Percentiles rank a stretch among this genome's conserved stretches.
phyloP scores from a whole-genome alignment of 495 filamentous ascomycete genomes.

The Thozetella sp. region DNA sequence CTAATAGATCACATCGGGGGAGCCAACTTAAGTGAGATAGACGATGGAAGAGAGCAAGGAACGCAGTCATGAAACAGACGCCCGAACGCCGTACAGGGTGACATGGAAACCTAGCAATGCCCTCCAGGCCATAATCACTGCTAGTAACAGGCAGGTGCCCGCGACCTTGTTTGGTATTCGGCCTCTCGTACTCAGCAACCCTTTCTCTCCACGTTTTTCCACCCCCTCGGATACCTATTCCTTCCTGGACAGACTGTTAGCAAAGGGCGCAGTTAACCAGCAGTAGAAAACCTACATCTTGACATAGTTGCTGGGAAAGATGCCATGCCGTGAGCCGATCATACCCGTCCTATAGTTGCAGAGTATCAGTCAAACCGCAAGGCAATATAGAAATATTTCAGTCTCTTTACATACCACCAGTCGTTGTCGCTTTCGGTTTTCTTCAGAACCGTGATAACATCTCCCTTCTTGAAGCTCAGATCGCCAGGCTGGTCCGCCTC shows the following conservation, averaged over 20 bases:
- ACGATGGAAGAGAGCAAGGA: not conserved
- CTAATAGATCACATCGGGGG: not conserved
- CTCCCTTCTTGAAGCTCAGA: slow-evolving; percentile 94
- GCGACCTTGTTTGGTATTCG: not conserved
- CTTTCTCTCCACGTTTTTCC: not conserved
- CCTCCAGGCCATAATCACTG: not conserved
- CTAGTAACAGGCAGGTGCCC: no score
- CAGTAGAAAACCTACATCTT: slow-evolving; percentile 37
- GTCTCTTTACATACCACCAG: slow-evolving; percentile 70
- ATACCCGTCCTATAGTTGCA: slow-evolving; percentile 50
- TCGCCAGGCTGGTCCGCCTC: slow-evolving; percentile 93
- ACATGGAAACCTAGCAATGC: not conserved
- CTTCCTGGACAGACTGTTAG: not conserved
- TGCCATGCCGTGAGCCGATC: slow-evolving; percentile 52
- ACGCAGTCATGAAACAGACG: not conserved
- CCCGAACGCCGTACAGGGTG: not conserved
- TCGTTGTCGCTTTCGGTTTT: slow-evolving; percentile 89
- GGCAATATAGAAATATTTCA: no score
- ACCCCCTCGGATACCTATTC: no score
- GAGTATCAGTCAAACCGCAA: slow-evolving; percentile 17
- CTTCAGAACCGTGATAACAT: slow-evolving; percentile 96
- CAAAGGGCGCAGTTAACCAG: not conserved
- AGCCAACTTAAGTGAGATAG: not conserved
- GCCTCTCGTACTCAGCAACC: not conserved
- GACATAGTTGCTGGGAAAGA: slow-evolving; percentile 61